Conservation (phyloP, 768 basidiomycete species). For the Lenzites betulinus region DNA sequence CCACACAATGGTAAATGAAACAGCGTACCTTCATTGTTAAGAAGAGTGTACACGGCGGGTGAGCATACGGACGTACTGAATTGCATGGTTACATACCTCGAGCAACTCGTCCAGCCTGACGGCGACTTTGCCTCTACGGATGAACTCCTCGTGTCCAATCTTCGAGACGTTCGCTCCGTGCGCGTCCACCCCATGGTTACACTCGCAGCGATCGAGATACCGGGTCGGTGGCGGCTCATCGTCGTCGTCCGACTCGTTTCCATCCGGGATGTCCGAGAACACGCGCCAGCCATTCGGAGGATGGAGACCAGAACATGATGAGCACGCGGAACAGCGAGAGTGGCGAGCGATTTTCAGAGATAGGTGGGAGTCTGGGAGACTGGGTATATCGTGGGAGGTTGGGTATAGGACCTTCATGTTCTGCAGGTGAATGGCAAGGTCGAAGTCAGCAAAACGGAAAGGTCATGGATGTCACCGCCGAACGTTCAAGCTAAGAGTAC, state of each 20-base stretch:
- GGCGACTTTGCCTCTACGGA: conserved; percentile 73
- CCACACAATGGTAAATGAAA: neutral
- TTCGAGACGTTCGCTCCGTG: conserved; percentile 66
- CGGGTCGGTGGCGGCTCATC: conserved; percentile 40
- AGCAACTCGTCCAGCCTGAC: conserved; percentile 80
- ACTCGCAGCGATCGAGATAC: conserved; percentile 65
- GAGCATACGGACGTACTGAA: neutral
- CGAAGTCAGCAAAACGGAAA: no score
- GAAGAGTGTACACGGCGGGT: neutral
- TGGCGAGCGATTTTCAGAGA: conserved; percentile 85
- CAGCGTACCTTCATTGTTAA: neutral
- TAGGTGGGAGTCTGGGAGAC: conserved; percentile 51
- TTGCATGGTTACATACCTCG: conserved; percentile 51
- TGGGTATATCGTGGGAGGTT: conserved; percentile 50
- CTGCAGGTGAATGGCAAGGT: no score
- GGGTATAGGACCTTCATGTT: conserved; percentile 72
- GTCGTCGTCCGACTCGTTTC: conserved; percentile 75
- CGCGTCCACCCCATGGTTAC: conserved; percentile 64
- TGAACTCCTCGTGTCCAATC: conserved; percentile 64
- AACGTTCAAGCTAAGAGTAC: no score
- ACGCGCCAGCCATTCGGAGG: conserved; percentile 58
- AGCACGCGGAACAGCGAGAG: conserved; percentile 67
- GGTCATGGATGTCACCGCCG: no score
- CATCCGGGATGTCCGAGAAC: conserved; percentile 54
- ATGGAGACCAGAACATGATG: conserved; percentile 67